These are phyloP conservation scores for Xylaria sp. DNA, from an alignment of 2,329 filamentous ascomycete genomes.

Conservation along the genomic window DNA sequence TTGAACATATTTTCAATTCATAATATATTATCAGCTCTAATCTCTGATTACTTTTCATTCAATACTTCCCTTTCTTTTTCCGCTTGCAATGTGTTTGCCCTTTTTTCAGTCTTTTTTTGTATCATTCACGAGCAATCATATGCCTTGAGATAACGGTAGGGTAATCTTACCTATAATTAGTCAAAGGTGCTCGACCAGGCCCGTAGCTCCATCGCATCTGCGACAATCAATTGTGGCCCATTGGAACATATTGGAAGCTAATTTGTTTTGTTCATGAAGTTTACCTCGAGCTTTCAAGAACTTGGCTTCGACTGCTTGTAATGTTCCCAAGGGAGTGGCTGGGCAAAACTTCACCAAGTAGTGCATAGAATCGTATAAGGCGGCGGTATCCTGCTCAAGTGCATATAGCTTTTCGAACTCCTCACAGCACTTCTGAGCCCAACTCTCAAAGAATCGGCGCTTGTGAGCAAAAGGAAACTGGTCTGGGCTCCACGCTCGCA, in stretches of 20 bases:
- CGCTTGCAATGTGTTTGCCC: too few relatives aligned
- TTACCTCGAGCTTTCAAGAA: slow-evolving; percentile 10
- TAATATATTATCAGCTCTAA: too few relatives aligned
- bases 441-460: neutral
- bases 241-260: slow-evolving; percentile 8
- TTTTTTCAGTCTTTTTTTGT: neutral
- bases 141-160: neutral
- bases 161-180: neutral
- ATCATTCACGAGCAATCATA: neutral
- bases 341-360: slow-evolving; percentile 19
- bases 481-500: neutral
- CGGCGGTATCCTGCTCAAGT: slow-evolving; percentile 28
- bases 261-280: slow-evolving; percentile 22
- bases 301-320: neutral
- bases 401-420: slow-evolving; percentile 37
- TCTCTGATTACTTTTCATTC: too few relatives aligned
- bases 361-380: slow-evolving; percentile 6
- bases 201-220: neutral
- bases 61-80: too few relatives aligned
- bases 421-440: slow-evolving; percentile 17
- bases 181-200: neutral
- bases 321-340: neutral
- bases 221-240: slow-evolving; percentile 13
- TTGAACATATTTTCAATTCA: too few relatives aligned
- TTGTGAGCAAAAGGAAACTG: slow-evolving; percentile 30